Percentiles rank a stretch among this genome's conserved stretches.
These are phyloP conservation scores for Lactifluus pinguis DNA, from an alignment of 768 basidiomycete genomes.

Conservation along the genomic window DNA sequence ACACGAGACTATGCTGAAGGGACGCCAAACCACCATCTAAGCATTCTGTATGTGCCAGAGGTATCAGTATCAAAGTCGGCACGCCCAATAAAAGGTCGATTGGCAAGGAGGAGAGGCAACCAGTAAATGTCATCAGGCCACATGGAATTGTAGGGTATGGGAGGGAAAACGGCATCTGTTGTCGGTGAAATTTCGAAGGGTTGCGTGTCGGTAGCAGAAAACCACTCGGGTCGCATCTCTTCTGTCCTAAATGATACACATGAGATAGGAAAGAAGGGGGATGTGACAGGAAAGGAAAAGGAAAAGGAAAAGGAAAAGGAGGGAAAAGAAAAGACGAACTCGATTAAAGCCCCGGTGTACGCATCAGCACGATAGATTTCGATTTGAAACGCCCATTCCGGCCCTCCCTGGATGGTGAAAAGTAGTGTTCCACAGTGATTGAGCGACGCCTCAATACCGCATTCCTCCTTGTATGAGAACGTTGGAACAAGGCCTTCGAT, in stretches of 20 bases:
- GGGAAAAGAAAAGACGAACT: slow-evolving; percentile 40
- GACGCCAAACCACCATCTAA: slow-evolving; percentile 19
- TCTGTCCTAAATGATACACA: slow-evolving; percentile 46
- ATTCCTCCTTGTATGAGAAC: slow-evolving; percentile 58
- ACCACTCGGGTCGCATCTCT: slow-evolving; percentile 86
- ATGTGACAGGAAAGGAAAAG: not conserved
- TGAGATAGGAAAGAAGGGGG: not conserved
- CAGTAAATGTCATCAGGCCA: slow-evolving; percentile 60
- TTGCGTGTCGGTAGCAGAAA: slow-evolving; percentile 29
- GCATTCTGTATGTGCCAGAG: slow-evolving; percentile 8
- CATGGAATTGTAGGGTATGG: slow-evolving; percentile 55
- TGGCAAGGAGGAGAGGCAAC: slow-evolving; percentile 51
- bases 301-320: too few relatives aligned
- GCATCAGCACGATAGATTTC: slow-evolving; percentile 58
- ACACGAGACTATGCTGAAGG: not conserved
- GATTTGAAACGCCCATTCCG: slow-evolving; percentile 58
- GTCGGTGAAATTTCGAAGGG: slow-evolving; percentile 4
- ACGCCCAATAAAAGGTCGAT: slow-evolving; percentile 38
- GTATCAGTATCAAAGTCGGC: slow-evolving; percentile 32
- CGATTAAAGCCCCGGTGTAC: slow-evolving; percentile 52
- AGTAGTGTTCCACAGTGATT: slow-evolving; percentile 54
- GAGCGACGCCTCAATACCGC: slow-evolving; percentile 62
- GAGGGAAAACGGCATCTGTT: slow-evolving; percentile 17
- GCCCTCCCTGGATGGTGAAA: slow-evolving; percentile 42
- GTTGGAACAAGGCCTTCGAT: not conserved